Base-by-base conservation (phyloP, 257 asterid genomes). In the Petunia secreta region DNA sequence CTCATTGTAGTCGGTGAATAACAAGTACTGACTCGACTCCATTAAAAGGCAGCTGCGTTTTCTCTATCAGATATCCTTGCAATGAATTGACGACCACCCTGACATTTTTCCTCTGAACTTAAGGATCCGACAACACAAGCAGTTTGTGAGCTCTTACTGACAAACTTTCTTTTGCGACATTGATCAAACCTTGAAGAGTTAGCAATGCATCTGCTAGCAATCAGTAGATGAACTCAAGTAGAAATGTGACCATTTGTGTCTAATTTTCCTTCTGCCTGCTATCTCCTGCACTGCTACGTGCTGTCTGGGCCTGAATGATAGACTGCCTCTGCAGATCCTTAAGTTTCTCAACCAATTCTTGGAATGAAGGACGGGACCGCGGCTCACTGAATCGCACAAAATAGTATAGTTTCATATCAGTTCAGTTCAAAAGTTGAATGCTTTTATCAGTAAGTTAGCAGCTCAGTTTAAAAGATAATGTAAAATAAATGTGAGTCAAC, bases 361-460 rank as follows among this genome's bases (percentile, higher is more conserved):
- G 25, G 25, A 25, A 91, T 8, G 92, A 79, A 48, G 98, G 97
- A 9, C 97, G 97, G 60, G 67, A 8, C 50, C 65, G 89, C 36
- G 97, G 94, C 75, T 94, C 97, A 36, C 98, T 94, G 85, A 46
- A 81, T 67, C 77, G 65, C 76, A 40, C 37, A 78, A 59, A 89
- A 82, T 25, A 25, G 25, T 25, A 25, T 25, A 25, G 25, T 25
- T 25, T 25, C 25, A 25, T 25, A 25, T 25, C 25, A 25, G 25
- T 25, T 25, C 25, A 25, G 25, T 25, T 25, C 25, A 25, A 25
- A 25, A 25, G 25, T 25, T 25, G 25, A 25, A 25, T 25, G 25
- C 25, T 25, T 25, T 25, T 25, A 25, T 25, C 25, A 25, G 25
- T 25, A 25, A 25, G 25, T 25, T 25, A 25, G 25, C 25, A 25